A percentile compares a stretch with the other conserved stretches of the same genome.
phyloP scores from a whole-genome alignment of 768 basidiomycete species.

The Serendipita sp. region DNA sequence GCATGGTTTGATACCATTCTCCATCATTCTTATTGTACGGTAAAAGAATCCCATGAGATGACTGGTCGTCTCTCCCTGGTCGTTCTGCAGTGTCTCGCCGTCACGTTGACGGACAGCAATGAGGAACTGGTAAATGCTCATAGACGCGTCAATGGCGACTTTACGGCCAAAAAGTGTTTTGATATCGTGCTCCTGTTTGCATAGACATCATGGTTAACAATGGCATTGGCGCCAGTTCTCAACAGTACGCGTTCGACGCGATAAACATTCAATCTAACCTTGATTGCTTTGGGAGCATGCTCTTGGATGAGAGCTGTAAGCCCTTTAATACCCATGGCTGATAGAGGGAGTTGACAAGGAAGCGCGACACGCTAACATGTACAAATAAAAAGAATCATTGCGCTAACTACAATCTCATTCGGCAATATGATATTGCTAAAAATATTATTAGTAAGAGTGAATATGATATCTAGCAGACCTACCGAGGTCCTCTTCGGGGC shows the following conservation, averaged over 20 bases:
- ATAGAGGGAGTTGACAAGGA: neutral
- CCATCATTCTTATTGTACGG: constrained; percentile 90
- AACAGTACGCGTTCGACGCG: neutral
- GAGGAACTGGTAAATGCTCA: constrained; percentile 94
- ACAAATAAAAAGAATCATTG: constrained; percentile 4
- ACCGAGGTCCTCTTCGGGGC: constrained; percentile 1
- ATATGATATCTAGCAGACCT: neutral
- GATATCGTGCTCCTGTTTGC: constrained; percentile 65
- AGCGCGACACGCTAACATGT: neutral
- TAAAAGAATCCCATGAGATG: constrained; percentile 99
- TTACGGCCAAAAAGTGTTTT: constrained; percentile 96
- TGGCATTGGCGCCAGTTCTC: constrained; percentile 4
- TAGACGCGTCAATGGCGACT: constrained; percentile 96
- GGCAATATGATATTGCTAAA: constrained; percentile 3
- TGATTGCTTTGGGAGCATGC: constrained; percentile 75
- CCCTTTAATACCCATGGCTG: constrained; percentile 83
- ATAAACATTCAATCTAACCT: constrained; percentile 15
- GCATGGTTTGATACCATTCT: constrained; percentile 95
- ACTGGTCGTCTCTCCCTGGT: constrained; percentile 92
- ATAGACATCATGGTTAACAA: constrained; percentile 10
- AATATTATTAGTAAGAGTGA: neutral
- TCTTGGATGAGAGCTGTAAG: constrained; percentile 79
- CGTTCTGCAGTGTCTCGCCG: constrained; percentile 91
- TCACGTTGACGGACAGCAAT: constrained; percentile 95
- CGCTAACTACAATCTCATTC: constrained; percentile 1